A percentile compares a stretch with the other conserved stretches of the same genome.
Conservation (phyloP, 257 asterid species). For the Capsicum chinense region DNA sequence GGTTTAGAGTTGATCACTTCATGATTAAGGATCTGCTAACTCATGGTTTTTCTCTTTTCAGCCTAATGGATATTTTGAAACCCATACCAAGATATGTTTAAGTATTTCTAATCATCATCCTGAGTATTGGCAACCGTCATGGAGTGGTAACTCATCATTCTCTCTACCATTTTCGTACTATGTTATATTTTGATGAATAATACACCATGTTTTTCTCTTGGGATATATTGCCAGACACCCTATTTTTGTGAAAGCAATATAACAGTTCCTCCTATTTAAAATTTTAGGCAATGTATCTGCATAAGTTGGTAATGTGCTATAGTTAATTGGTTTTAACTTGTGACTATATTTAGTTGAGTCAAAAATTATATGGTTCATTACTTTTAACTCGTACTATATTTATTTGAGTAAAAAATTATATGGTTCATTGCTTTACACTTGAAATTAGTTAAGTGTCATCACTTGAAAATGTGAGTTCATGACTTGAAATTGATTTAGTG, state of each 20-base stretch:
- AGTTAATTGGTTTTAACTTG: not conserved
- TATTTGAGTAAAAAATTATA: no score
- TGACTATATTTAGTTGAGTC: not conserved
- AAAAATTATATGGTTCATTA: not conserved
- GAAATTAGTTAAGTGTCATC: no score
- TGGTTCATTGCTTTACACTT: no score
- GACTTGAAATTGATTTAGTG: no score
- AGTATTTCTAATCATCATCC: slow-evolving; percentile 98
- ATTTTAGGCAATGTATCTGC: not conserved
- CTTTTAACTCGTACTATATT: no score
- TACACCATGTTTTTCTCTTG: not conserved
- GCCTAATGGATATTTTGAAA: slow-evolving; percentile 45
- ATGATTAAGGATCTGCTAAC: slow-evolving; percentile 45
- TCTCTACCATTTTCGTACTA: not conserved
- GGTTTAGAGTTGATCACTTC: slow-evolving; percentile 31
- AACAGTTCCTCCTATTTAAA: not conserved
- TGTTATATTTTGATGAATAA: slow-evolving; percentile 10
- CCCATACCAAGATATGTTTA: slow-evolving; percentile 95
- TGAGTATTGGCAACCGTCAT: slow-evolving; percentile 98
- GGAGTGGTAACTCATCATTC: slow-evolving; percentile 69
- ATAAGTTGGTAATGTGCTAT: not conserved
- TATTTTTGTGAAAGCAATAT: not conserved
- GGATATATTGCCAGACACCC: not conserved
- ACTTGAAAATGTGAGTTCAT: no score
- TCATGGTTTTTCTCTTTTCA: no score